phyloP scores from a whole-genome alignment of 1,139 yeast genomes.

The Pichiaceae sp. region DNA sequence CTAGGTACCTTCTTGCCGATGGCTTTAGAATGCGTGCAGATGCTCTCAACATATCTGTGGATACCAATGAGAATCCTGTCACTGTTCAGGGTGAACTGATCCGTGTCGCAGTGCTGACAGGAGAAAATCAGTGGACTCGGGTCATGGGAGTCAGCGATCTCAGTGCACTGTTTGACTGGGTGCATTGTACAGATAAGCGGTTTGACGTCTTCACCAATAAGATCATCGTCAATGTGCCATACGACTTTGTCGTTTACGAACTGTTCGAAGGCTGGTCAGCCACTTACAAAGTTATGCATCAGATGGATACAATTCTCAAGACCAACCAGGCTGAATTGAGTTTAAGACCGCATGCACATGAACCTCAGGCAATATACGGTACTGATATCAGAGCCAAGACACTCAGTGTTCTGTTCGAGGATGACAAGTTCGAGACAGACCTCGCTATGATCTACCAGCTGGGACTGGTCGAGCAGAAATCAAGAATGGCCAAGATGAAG shows the following conservation, averaged over 20 bases:
- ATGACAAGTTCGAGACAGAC: constrained; percentile 83
- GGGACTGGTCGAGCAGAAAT: constrained; percentile 64
- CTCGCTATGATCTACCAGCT: constrained; percentile 68
- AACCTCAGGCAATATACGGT: constrained; percentile 43
- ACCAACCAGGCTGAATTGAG: constrained; percentile 27
- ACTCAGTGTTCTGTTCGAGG: constrained; percentile 50
- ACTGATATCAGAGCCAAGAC: constrained; percentile 41
- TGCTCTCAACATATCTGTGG: constrained; percentile 23
- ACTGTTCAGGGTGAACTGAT: constrained; percentile 27
- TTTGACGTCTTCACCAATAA: constrained; percentile 29
- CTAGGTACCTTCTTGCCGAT: constrained; percentile 32
- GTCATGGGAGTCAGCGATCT: constrained; percentile 8
- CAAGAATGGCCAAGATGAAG: constrained; percentile 48
- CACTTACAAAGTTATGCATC: constrained; percentile 46
- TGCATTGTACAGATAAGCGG: constrained; percentile 4
- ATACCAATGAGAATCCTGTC: constrained; percentile 18
- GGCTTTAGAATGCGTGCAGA: constrained; percentile 44
- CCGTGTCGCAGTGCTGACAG: constrained; percentile 38
- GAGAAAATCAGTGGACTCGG: constrained; percentile 3
- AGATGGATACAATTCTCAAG: constrained; percentile 39
- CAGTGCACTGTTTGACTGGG: constrained; percentile 16
- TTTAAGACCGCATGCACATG: constrained; percentile 28
- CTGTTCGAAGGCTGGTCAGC: constrained; percentile 56
- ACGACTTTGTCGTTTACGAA: constrained; percentile 47
- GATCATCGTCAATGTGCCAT: constrained; percentile 27